These are phyloP conservation scores for Apiotrichum domesticum DNA, from an alignment of 1,284 basidiomycete genomes.

Conservation along the genomic window DNA sequence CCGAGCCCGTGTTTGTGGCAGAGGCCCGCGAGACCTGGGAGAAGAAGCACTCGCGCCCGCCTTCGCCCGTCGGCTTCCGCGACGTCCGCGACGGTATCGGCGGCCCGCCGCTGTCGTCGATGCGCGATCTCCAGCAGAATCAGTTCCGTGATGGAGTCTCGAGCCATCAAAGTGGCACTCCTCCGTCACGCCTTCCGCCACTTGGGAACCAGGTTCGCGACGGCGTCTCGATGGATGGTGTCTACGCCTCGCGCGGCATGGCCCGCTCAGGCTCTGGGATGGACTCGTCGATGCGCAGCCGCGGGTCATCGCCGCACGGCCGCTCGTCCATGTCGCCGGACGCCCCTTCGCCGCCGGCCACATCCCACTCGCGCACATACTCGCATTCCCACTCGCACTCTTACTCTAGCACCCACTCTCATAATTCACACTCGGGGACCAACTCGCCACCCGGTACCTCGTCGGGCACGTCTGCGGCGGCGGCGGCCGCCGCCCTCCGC, in stretches of 20 bases:
- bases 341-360: neutral
- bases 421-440: neutral
- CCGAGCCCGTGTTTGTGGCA: slow-evolving; percentile 32
- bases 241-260: neutral
- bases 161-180: neutral
- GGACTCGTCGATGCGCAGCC: neutral
- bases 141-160: neutral
- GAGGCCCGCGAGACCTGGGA: slow-evolving; percentile 16
- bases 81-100: slow-evolving; percentile 15
- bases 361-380: neutral
- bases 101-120: neutral
- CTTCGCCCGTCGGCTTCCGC: slow-evolving; percentile 11
- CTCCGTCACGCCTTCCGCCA: slow-evolving; percentile 3
- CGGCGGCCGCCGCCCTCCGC: neutral
- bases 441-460: neutral
- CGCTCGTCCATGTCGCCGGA: neutral
- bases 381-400: neutral
- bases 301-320: neutral
- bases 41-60: slow-evolving; percentile 14
- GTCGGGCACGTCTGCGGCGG: neutral
- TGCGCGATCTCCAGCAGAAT: neutral
- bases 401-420: neutral
- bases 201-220: slow-evolving; percentile 1
- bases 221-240: neutral
- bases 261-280: neutral